phyloP scores from a whole-genome alignment of 1,284 basidiomycete genomes.

The Cutaneotrichosporon curvatum region DNA sequence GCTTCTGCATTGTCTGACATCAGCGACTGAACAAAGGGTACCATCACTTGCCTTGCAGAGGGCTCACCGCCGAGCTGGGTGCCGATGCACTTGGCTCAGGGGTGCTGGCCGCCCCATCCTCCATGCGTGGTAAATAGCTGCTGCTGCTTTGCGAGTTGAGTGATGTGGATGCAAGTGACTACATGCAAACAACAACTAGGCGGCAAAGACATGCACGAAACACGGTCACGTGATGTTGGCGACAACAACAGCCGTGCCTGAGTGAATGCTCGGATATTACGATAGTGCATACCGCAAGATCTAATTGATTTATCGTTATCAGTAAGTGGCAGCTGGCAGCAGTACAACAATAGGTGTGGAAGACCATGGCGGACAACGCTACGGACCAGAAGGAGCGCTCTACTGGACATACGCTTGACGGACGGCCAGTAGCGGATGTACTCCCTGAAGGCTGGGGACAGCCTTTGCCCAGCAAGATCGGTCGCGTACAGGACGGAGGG shows the following conservation, averaged over 20 bases:
- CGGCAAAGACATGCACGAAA: background rate
- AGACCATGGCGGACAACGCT: background rate
- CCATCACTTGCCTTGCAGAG: background rate
- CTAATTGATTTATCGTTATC: no score
- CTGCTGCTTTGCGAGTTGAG: background rate
- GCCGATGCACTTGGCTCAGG: background rate
- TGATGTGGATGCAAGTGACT: background rate
- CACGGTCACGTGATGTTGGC: constrained; percentile 3
- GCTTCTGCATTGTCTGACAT: constrained; percentile 6
- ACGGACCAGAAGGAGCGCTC: background rate
- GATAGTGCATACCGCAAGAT: background rate
- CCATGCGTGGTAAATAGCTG: constrained; percentile 1
- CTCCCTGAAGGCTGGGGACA: constrained; percentile 39
- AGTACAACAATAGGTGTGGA: no score
- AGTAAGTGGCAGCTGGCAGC: no score
- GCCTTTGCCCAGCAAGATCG: constrained; percentile 16
- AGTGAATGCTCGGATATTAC: background rate
- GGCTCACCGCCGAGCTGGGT: no score
- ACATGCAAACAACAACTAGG: background rate
- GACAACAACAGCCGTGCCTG: constrained; percentile 1
- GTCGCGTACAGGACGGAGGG: constrained; percentile 9
- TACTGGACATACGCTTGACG: constrained; percentile 26
- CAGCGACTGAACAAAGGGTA: background rate
- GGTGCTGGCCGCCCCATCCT: background rate
- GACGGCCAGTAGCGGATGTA: constrained; percentile 19